Evolutionary conservation across 139 green algal genomes (phyloP), one percentile per base, ranked within the genome.

Genomic region (Chlorella sp.): DNA sequence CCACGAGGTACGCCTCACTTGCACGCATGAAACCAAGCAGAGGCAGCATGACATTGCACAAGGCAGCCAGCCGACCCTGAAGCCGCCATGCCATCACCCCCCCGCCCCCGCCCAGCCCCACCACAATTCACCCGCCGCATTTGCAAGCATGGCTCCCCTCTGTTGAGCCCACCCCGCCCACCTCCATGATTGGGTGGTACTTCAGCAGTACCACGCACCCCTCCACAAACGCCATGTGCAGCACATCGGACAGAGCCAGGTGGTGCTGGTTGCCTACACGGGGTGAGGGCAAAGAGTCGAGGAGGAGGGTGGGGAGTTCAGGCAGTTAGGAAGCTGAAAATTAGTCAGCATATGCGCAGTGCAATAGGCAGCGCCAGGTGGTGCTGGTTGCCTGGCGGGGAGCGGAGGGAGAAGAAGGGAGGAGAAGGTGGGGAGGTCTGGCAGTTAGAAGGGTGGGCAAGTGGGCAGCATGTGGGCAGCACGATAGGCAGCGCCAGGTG

Each of bases 111-210:
- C n/a, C n/a, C n/a, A n/a, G n/a, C 48, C 48, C 48, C 22, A 28
- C 64, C 64, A 71, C 64, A 28, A 18, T 32, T 14, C 21, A 28
- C 64, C 12, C 2, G 75, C 34, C 14, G 2, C 1, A 19, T 19
- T 22, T 36, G 73, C 73, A 81, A 39, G 9, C 34, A 81, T 39
- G 34, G 18, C 34, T 81, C 34, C 75, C 18, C 34, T 39, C 4
- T 48, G 75, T 39, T 30, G 36, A 40, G 9, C 28, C 73, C 73
- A 12, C 73, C 32, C 73, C 18, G 11, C 95, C 94, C 22, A 95
- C 95, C 77, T 96, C 93, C 77, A 91, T 91, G 39, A 97, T 92
- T 4, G 96, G 96, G 91, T 98, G 96, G 90, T 97, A 95, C 94
- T 98, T 98, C 48, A 96, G 91, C 76, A 97, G 64, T 32, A 97